Evolutionary conservation across 1,139 yeast species (phyloP), one percentile per base, ranked within the genome.

Genomic region (Hanseniaspora uvarum): DNA sequence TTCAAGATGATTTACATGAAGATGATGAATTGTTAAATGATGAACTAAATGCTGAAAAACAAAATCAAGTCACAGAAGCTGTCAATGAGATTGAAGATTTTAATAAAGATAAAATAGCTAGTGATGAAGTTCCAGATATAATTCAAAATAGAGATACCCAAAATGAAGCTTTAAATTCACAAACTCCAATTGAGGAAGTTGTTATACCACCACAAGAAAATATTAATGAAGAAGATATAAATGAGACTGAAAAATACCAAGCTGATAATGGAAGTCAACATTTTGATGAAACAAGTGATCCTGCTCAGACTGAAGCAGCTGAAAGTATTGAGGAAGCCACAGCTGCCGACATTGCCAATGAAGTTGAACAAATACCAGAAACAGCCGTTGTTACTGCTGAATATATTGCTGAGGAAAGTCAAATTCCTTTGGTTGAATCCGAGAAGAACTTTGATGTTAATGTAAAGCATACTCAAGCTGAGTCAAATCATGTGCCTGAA

Each of bases 311-410:
- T 12, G 38, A 30, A 10, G 11, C 16, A 1, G 34, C 14, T 6
- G n/a, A 3, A 30, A 21, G 4, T 12, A 11, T 12, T 18, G 36
- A 40, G 4, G 31, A 16, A 36, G 23, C 12, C 6, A 10, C 34
- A 11, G 7, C 21, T 28, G 36, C 26, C 26, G 14, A 46, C 11
- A 19, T 24, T 37, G 24, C 7, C 12, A 24, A 3, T 3, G 37
- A 26, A 26, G 36, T 37, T 37, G 50, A 37, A 41, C 34, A 41
- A 24, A 46, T 46, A 16, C 43, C 50, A 16, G 49, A 46, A 5
- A 4, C n/a, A 23, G 36, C 33, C 12, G 49, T 28, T 31, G 48
- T 23, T 10, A 26, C 41, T 10, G 26, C 37, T 37, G 38, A 31
- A 18, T 34, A 51, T n/a, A 12, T 16, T 19, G 12, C 26, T 11